Conservation (phyloP, 108 stramenopile species). For the Skeletonema grethae region DNA sequence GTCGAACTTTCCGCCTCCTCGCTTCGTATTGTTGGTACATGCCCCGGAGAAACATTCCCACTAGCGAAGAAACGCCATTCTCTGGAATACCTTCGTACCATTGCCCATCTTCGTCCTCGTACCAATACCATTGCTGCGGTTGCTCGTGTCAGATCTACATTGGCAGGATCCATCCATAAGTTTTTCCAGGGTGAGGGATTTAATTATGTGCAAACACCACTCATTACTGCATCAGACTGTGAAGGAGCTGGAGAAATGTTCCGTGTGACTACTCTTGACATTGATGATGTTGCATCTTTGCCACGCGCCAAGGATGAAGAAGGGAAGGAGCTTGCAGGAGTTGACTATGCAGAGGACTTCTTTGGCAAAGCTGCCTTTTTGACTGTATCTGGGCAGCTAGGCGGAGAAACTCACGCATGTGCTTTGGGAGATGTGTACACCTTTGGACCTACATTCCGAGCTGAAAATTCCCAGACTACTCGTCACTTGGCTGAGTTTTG, state of each 20-base stretch:
- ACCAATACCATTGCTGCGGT: conserved; percentile 97
- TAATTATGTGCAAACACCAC: conserved; percentile 95
- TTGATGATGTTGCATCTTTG: conserved; percentile 68
- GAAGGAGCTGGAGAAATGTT: conserved; percentile 99
- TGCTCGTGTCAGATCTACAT: conserved; percentile 87
- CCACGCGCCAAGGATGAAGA: conserved; percentile 63
- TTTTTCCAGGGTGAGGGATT: conserved; percentile 94
- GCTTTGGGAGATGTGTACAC: conserved; percentile 98
- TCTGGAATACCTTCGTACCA: conserved; percentile 94
- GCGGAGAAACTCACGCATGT: conserved; percentile 95
- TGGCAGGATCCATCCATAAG: conserved; percentile 87
- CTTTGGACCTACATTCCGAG: conserved; percentile 99
- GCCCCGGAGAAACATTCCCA: conserved; percentile 94
- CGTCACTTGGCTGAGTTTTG: conserved; percentile 96
- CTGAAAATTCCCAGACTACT: conserved; percentile 99
- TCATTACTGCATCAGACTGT: conserved; percentile 98
- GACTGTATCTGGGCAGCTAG: conserved; percentile 97
- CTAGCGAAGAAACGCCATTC: conserved; percentile 98
- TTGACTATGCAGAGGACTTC: conserved; percentile 90
- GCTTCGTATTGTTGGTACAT: conserved; percentile 86
- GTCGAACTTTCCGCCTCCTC: conserved; percentile 86
- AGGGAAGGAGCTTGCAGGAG: conserved; percentile 45
- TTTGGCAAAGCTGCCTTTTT: conserved; percentile 95
- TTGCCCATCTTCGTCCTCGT: conserved; percentile 96
- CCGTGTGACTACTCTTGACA: conserved; percentile 92